Percentiles rank a stretch among this genome's conserved stretches.
Evolutionary conservation across 1,284 basidiomycete species (phyloP).

Genomic region (Cerioporus squamosus): DNA sequence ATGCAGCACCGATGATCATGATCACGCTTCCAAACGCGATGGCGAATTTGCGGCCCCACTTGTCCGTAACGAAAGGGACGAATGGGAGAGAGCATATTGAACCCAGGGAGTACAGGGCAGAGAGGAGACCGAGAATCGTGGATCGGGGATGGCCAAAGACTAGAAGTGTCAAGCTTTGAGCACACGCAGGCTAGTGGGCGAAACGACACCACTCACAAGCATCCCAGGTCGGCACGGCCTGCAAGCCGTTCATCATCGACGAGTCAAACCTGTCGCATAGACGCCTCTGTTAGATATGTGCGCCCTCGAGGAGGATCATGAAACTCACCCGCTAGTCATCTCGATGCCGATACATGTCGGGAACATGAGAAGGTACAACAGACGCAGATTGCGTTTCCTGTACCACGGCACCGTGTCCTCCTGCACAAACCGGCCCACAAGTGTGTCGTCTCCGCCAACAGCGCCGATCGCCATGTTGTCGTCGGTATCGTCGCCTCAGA

Average conservation of each 20-base stretch:
- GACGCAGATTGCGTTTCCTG: constrained; percentile 52
- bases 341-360: constrained; percentile 66
- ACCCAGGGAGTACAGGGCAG: constrained; percentile 58
- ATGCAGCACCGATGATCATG: constrained; percentile 66
- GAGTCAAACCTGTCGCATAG: constrained; percentile 49
- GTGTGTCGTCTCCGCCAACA: constrained; percentile 36
- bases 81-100: constrained; percentile 62
- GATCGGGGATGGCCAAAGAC: constrained; percentile 56
- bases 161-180: constrained; percentile 22
- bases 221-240: constrained; percentile 66
- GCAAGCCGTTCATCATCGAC: constrained; percentile 66
- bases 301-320: neutral
- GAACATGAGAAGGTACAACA: constrained; percentile 54
- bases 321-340: constrained; percentile 59
- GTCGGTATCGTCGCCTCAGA: too few relatives aligned
- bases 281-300: neutral
- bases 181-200: neutral
- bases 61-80: constrained; percentile 67
- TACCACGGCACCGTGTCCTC: constrained; percentile 61
- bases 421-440: constrained; percentile 48
- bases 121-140: constrained; percentile 54
- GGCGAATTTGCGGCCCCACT: constrained; percentile 60
- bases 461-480: constrained; percentile 22
- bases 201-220: constrained; percentile 40
- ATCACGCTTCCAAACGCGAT: constrained; percentile 63